Conservation (phyloP, 768 basidiomycete genomes). For the Lactarius pseudohatsudake region DNA sequence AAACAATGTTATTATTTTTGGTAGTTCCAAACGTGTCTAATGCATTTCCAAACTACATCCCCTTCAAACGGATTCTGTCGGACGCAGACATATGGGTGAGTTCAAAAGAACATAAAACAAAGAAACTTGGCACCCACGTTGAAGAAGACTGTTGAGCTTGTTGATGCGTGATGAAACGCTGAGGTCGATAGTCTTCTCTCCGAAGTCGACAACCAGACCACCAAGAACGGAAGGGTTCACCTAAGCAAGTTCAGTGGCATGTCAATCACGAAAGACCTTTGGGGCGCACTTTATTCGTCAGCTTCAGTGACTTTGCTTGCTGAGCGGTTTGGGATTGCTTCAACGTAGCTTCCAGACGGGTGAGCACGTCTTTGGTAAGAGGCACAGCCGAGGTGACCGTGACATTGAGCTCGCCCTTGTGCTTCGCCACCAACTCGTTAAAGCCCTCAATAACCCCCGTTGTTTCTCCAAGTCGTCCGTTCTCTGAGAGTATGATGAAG, state of each 20-base stretch:
- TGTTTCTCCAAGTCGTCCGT: slow-evolving; percentile 85
- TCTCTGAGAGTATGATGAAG: slow-evolving; percentile 85
- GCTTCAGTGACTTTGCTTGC: slow-evolving; percentile 83
- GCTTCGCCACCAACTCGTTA: slow-evolving; percentile 80
- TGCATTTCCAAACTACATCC: not conserved
- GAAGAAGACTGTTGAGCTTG: slow-evolving; percentile 87
- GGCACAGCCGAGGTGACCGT: slow-evolving; percentile 86
- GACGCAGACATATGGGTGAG: not conserved
- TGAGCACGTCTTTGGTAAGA: slow-evolving; percentile 71
- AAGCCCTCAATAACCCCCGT: slow-evolving; percentile 88
- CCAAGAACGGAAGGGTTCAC: slow-evolving; percentile 92
- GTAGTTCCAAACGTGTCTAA: slow-evolving; percentile 10
- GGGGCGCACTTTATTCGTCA: slow-evolving; percentile 80
- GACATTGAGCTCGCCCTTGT: slow-evolving; percentile 93
- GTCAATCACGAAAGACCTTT: not conserved
- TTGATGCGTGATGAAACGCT: slow-evolving; percentile 92
- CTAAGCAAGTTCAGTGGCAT: slow-evolving; percentile 40
- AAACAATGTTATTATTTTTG: slow-evolving; percentile 13
- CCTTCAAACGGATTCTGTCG: slow-evolving; percentile 29
- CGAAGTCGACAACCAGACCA: slow-evolving; percentile 93
- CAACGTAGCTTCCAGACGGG: slow-evolving; percentile 78
- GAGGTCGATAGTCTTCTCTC: slow-evolving; percentile 97
- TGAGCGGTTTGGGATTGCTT: slow-evolving; percentile 85
- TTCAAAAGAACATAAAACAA: not conserved
- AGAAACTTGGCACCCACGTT: slow-evolving; percentile 53